Percentiles rank a stretch among this genome's conserved stretches.
Conservation (phyloP, 306 rosid species). For the Lupinus albus region DNA sequence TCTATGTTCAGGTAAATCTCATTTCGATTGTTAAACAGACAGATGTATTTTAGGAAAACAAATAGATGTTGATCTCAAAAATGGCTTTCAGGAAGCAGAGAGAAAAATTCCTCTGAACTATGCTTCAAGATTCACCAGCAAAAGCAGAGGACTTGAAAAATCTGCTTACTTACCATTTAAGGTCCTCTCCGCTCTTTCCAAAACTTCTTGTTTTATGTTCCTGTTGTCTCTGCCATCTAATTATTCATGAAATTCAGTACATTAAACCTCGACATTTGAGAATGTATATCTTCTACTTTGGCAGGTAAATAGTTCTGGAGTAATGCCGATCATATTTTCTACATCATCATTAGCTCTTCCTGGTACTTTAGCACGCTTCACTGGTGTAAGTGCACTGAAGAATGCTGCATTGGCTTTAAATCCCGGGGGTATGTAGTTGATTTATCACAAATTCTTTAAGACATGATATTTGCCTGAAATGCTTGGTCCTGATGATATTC, state of each 20-base stretch:
- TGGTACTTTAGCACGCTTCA: slow-evolving; percentile 93
- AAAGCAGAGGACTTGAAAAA: slow-evolving; percentile 76
- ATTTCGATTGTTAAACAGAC: slow-evolving; percentile 31
- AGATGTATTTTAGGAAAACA: slow-evolving; percentile 30
- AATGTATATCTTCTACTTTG: slow-evolving; percentile 37
- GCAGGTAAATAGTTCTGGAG: slow-evolving; percentile 97
- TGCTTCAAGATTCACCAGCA: slow-evolving; percentile 84
- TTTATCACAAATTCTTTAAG: neutral
- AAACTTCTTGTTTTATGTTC: slow-evolving; percentile 33
- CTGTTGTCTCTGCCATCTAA: slow-evolving; percentile 27
- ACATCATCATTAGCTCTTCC: slow-evolving; percentile 95
- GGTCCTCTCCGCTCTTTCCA: slow-evolving; percentile 50
- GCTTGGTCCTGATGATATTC: neutral
- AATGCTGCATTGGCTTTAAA: slow-evolving; percentile 80
- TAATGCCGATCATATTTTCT: slow-evolving; percentile 95
- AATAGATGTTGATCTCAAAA: slow-evolving; percentile 46
- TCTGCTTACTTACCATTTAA: slow-evolving; percentile 95
- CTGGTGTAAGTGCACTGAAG: slow-evolving; percentile 76
- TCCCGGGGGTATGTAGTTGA: slow-evolving; percentile 72
- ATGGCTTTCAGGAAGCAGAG: slow-evolving; percentile 90
- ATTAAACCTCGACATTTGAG: slow-evolving; percentile 26
- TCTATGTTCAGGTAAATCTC: slow-evolving; percentile 87
- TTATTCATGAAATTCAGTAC: slow-evolving; percentile 14
- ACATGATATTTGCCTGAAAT: slow-evolving; percentile 8
- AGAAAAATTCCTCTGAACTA: slow-evolving; percentile 94